These are phyloP conservation scores for Anthracocystis setariae DNA, from an alignment of 1,284 basidiomycete genomes.

Conservation along the genomic window DNA sequence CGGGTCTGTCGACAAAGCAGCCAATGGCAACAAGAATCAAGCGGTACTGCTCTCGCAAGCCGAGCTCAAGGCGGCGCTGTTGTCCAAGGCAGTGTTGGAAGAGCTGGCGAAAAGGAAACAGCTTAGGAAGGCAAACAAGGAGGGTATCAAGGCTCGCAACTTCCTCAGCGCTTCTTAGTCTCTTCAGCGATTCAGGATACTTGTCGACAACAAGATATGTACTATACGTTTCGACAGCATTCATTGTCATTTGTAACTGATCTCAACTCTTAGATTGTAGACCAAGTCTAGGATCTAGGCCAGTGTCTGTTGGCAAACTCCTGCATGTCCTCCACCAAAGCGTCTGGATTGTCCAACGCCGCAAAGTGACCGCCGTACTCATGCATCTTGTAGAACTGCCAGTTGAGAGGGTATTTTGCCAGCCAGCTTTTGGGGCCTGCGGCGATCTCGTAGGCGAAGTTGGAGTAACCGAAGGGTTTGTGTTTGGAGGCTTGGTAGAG, in stretches of 20 bases:
- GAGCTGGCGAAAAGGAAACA: slow-evolving; percentile 40
- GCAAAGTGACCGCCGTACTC: slow-evolving; percentile 60
- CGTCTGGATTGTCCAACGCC: slow-evolving; percentile 52
- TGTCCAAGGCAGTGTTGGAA: slow-evolving; percentile 28
- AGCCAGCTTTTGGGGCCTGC: slow-evolving; percentile 47
- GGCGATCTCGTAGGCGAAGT: slow-evolving; percentile 48
- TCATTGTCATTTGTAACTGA: too few species aligned
- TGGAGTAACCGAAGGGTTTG: slow-evolving; percentile 46
- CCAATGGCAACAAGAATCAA: not conserved
- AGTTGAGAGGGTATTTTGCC: slow-evolving; percentile 30
- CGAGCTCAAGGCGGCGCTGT: slow-evolving; percentile 6
- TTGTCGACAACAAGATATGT: too few species aligned
- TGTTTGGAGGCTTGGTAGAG: slow-evolving; percentile 17
- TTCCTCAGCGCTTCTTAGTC: slow-evolving; percentile 57
- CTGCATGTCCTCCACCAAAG: slow-evolving; percentile 41
- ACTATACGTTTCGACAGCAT: not conserved
- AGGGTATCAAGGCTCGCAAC: slow-evolving; percentile 61
- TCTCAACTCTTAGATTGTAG: too few species aligned
- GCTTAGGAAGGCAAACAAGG: slow-evolving; percentile 56
- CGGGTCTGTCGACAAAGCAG: not conserved
- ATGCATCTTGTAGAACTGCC: slow-evolving; percentile 44
- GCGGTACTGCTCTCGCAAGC: slow-evolving; percentile 10
- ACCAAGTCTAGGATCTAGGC: slow-evolving; percentile 22
- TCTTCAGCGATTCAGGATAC: too few species aligned
- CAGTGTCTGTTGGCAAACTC: slow-evolving; percentile 47